phyloP scores from a whole-genome alignment of 2,329 filamentous ascomycete genomes.

The Seiridium unicorne region DNA sequence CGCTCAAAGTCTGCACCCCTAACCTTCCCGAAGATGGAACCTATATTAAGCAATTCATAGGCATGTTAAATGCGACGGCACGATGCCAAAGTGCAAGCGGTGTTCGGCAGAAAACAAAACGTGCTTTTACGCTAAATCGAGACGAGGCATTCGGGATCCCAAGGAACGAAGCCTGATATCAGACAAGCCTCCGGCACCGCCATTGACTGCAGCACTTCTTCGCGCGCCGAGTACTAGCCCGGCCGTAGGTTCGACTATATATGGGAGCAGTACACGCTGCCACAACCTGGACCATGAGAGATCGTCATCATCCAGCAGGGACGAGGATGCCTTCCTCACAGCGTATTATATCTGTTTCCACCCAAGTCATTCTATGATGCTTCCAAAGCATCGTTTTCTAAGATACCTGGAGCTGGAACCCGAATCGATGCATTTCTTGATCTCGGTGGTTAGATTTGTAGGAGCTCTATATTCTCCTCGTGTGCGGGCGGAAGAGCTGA shows the following conservation, averaged over 20 bases:
- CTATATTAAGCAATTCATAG: conserved; percentile 8
- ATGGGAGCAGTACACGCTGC: conserved; percentile 19
- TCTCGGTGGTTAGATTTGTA: conserved; percentile 33
- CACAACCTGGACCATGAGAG: conserved; percentile 17
- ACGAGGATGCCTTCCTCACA: conserved; percentile 14
- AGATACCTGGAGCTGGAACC: conserved; percentile 28
- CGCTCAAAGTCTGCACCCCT: conserved; percentile 39
- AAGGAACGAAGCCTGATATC: conserved; percentile 30
- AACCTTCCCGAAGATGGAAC: conserved; percentile 24
- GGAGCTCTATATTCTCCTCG: conserved; percentile 34
- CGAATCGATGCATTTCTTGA: conserved; percentile 30
- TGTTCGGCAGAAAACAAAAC: conserved; percentile 38
- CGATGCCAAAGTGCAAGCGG: conserved; percentile 38
- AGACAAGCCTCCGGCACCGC: conserved; percentile 22
- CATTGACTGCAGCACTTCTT: conserved; percentile 13
- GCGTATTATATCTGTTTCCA: conserved; percentile 28
- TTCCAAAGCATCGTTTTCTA: conserved; percentile 31
- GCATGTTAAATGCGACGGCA: conserved; percentile 46
- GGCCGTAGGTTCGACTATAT: conserved; percentile 13
- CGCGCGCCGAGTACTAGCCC: conserved; percentile 19
- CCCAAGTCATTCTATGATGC: conserved; percentile 32
- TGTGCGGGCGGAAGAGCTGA: conserved; percentile 27
- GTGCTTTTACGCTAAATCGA: conserved; percentile 46
- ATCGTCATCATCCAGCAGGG: conserved; percentile 20
- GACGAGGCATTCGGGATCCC: conserved; percentile 39